Evolutionary conservation across 2,329 filamentous ascomycete species (phyloP).

Genomic region (Colletotrichum lupini): DNA sequence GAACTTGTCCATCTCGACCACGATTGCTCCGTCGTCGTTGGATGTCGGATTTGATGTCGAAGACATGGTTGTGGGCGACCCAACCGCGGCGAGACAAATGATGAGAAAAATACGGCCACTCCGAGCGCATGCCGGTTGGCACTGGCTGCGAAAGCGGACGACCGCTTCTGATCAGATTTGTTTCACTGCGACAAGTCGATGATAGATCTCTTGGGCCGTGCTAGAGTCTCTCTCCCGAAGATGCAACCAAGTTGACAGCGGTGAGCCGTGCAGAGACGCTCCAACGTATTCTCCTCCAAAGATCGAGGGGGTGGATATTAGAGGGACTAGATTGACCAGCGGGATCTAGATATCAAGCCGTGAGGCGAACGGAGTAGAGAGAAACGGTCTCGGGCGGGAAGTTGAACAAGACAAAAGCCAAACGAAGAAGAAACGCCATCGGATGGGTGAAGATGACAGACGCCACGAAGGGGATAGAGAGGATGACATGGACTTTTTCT

Average conservation of each 20-base stretch:
- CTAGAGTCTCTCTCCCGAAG: too few species aligned
- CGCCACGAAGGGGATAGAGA: neutral
- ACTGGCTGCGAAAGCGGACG: neutral
- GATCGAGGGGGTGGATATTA: neutral
- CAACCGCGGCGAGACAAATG: too few species aligned
- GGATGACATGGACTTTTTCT: neutral
- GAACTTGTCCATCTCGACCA: slow-evolving; percentile 44
- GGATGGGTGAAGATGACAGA: neutral
- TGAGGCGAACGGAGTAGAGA: neutral
- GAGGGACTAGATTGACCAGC: neutral
- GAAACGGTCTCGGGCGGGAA: neutral
- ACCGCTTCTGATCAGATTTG: neutral
- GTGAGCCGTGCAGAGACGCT: neutral
- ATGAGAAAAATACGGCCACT: neutral
- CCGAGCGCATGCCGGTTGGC: neutral
- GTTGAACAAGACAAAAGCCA: neutral
- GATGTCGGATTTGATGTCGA: neutral
- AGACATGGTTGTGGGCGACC: neutral
- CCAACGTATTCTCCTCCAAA: neutral
- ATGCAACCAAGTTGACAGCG: neutral
- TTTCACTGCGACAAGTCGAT: neutral
- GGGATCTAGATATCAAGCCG: neutral
- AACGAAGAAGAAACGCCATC: neutral
- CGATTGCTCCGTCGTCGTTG: neutral
- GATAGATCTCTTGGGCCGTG: neutral